Evolutionary conservation across 192 early-diverging fungal species (phyloP).

Genomic region (Dissophora globulifera): DNA sequence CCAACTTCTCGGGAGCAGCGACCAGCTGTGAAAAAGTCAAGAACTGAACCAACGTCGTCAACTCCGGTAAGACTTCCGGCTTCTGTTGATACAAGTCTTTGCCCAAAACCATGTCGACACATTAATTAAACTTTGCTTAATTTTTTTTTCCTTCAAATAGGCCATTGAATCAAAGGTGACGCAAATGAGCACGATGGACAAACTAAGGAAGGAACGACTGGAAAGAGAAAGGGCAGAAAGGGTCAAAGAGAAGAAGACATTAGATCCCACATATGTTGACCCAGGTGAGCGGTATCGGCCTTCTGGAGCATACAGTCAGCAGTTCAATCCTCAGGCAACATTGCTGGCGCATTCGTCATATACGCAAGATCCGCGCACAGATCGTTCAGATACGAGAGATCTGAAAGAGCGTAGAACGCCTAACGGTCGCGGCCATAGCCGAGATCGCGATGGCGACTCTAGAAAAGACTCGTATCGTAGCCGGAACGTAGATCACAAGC

Average conservation of each 20-base stretch:
- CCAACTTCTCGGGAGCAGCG: not conserved
- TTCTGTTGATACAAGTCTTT: no score
- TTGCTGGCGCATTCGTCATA: constrained; percentile 11
- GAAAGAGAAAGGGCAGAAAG: constrained; percentile 57
- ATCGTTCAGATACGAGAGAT: no score
- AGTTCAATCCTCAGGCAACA: constrained; percentile 65
- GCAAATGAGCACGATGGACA: constrained; percentile 45
- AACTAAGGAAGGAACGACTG: constrained; percentile 56
- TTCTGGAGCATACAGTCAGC: constrained; percentile 57
- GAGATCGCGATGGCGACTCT: no score
- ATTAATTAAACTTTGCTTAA: no score
- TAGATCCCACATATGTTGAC: constrained; percentile 28
- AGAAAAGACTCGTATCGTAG: no score
- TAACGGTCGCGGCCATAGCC: not conserved
- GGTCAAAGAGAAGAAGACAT: constrained; percentile 18
- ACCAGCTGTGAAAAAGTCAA: not conserved
- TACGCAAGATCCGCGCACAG: not conserved
- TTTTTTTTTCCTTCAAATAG: not conserved
- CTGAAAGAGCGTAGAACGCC: no score
- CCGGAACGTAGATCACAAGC: no score
- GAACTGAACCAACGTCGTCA: not conserved
- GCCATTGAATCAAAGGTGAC: not conserved
- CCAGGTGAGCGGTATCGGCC: constrained; percentile 10
- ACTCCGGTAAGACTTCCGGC: no score
- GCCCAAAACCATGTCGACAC: no score